A percentile compares a stretch with the other conserved stretches of the same genome.
Evolutionary conservation across 495 filamentous ascomycete species (phyloP).

Genomic region (Aspergillus saccharolyticus): DNA sequence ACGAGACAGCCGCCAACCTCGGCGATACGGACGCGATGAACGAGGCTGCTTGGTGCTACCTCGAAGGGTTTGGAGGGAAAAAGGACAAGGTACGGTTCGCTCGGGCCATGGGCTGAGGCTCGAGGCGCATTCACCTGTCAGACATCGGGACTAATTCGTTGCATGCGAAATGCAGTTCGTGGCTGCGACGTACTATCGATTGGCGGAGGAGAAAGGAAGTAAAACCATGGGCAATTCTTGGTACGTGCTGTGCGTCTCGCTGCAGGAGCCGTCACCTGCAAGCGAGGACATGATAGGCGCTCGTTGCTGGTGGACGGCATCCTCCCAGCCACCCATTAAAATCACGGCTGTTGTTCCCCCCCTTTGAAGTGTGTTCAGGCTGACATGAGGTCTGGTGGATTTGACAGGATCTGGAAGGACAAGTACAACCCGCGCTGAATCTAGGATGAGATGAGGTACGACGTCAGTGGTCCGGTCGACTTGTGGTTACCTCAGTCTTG

Average conservation of each 20-base stretch:
- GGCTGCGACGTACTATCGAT: constrained; percentile 88
- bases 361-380: constrained; percentile 7
- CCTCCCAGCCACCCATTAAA: constrained; percentile 21
- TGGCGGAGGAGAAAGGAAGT: constrained; percentile 81
- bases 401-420: constrained; percentile 87
- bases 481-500: no score
- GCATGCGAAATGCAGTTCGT: constrained; percentile 60
- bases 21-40: constrained; percentile 98
- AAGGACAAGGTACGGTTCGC: constrained; percentile 78
- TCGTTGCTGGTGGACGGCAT: constrained; percentile 16
- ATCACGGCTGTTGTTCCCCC: constrained; percentile 7
- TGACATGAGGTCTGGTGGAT: constrained; percentile 12
- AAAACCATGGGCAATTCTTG: constrained; percentile 93
- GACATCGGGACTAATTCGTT: constrained; percentile 11
- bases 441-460: neutral
- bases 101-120: constrained; percentile 24
- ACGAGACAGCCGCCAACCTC: constrained; percentile 93
- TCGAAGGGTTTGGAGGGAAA: constrained; percentile 88
- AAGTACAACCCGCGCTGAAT: constrained; percentile 73
- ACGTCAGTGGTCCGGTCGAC: no score
- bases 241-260: constrained; percentile 45
- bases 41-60: constrained; percentile 91
- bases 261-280: constrained; percentile 23
- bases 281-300: constrained; percentile 23
- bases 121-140: constrained; percentile 11